Evolutionary conservation across 2,329 filamentous ascomycete genomes (phyloP), one percentile per base, ranked within the genome.

Genomic region (Aspergillus sp.): DNA sequence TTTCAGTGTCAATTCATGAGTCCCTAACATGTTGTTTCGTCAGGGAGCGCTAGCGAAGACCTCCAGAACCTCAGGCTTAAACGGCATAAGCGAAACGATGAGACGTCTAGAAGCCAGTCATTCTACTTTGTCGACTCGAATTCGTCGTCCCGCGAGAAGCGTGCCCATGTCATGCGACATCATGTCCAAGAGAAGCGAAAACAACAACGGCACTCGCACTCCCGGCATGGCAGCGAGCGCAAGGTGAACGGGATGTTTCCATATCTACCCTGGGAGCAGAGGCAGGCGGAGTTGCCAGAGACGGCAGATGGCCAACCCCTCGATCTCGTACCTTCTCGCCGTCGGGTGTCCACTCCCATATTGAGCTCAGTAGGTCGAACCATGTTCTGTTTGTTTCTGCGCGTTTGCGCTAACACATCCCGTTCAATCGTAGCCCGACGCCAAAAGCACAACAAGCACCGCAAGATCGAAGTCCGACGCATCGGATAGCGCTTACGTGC

Each of bases 131-230:
- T 77, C 47, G 70, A 77, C 51, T 69, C 68, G 7, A 70, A 68
- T 52, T 76, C 75, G 3, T 76, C 74, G 3, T 76, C 72, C 17
- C 71, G 73, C 33, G 75, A 75, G 55, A 77, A 77, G 53, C 73
- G 75, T 31, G 74, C 75, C 6, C 75, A 77, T 69, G 75, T 77
- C 19, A 77, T 77, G 75, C 73, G 73, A 37, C 73, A 77, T 54
- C 75, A 77, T 65, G 74, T 77, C n/a, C 72, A 76, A 51, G 68
- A 76, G 59, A 77, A 76, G 61, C 66, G 67, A 41, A 72, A 66
- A 56, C 71, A 72, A 54, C 70, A 64, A 46, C 71, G 69, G 59
- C 55, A 65, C 49, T 65, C 68, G 2, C 66, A 66, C 50, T 56
- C 61, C n/a, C 56, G 57, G 21, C 60, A 31, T 33, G 57, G 63